Base-by-base conservation (phyloP, 345 rosid genomes). In the Populus nigra region DNA sequence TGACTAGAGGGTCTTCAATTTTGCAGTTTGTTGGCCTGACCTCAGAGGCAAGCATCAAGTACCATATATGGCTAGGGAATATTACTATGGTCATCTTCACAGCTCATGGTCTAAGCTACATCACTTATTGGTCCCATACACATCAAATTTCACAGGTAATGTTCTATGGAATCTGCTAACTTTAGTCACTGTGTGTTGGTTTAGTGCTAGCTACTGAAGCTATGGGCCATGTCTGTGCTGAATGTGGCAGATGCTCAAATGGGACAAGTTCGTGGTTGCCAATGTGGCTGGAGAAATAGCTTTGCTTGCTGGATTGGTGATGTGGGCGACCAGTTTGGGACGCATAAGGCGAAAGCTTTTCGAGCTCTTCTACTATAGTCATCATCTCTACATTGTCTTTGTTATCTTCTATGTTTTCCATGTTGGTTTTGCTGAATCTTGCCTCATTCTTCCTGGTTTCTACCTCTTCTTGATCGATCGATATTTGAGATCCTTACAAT, bases 61-160 rank as follows among this genome's bases (percentile, higher is more conserved):
- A 83, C 76, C 84, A 82, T 17, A 74, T 77, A 36, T 82, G 84
- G 84, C 71, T 82, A 43, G 84, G 81, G 0, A 81, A 82, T 57
- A 12, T 49, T 22, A 72, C 78, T 22, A 49, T 74, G 72, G 59
- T 50, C 17, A 62, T 78, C 69, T 78, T 78, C 81, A 82, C 81
- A 8, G 67, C 73, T 22, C 84, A 82, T 39, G 84, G 84, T 16
- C 49, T 82, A 16, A 63, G 61, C 18, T 82, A 77, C 63, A 35
- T 82, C 16, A 20, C 65, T n/a, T 73, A 68, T 18, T 81, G 84
- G 84, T 57, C 62, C 49, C 22, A 38, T 43, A 77, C 84, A 7
- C 65, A 69, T 36, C 78, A 81, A 65, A 50, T 81, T 5, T 73
- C 47, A 6, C 67, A 81, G 81, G 84, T 73, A 69, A 73, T 49